Evolutionary conservation across 306 rosid species (phyloP), one percentile per base, ranked within the genome.

Genomic region (Mimosa pudica): DNA sequence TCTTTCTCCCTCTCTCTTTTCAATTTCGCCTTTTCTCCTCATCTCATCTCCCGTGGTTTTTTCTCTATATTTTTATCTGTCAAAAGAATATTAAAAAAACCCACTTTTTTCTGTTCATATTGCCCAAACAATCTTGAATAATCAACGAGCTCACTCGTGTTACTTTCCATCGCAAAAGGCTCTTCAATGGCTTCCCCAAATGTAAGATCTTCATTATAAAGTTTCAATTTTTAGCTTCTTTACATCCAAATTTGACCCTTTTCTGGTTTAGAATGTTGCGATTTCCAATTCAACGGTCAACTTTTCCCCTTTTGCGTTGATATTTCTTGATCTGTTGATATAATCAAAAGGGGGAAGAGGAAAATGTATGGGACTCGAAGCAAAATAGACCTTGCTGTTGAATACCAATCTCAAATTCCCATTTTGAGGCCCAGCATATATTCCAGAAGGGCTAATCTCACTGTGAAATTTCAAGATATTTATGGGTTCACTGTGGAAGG

Each of bases 401-500:
- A 96, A 81, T 89, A 92, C 81, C 98, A 90, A 84, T 81, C 98
- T 44, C 98, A 96, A 79, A 82, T 88, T 1, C 83, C 96, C 67
- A 74, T 93, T 76, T 82, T 92, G 86, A 89, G 99, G 92, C 99
- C 98, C 0, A 96, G 99, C 89, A 93, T 96, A 85, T 92, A 96
- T 76, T 74, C 96, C 13, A 89, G 98, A 81, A 85, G 98, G 71
- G 99, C 99, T 10, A 91, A 96, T 88, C 89, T 96, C 32, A 90
- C 96, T 0, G 99, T 96, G 12, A 96, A 96, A 82, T 96, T 96
- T 77, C 99, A 96, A 85, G 99, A 96, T 87, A 97, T 96, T 55
- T 96, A 96, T 77, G 97, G 93, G 58, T 96, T 96, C 77, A 83
- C 94, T 6, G 99, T 96, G 24, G 99, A 96, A 85, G 99, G 99